These are phyloP conservation scores for Peziza echinospora DNA, from an alignment of 495 filamentous ascomycete species.

Conservation along the genomic window DNA sequence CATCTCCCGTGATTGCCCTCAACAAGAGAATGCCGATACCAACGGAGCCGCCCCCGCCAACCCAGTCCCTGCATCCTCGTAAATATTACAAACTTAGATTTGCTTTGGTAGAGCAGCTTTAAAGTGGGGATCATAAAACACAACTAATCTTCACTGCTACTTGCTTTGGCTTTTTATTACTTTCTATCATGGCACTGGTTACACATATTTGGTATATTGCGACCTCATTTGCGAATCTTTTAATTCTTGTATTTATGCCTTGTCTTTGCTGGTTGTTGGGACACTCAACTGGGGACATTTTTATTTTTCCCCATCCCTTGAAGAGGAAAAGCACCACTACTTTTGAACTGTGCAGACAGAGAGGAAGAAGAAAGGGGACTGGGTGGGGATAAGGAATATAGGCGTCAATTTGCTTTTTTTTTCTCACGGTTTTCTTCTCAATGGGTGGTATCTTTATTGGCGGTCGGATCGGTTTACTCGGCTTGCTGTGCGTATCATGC, in stretches of 20 bases:
- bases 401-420: not conserved
- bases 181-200: not conserved
- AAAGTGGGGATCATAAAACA: not conserved
- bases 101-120: not conserved
- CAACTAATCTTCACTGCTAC: not conserved
- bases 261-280: not conserved
- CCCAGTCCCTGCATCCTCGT: not conserved
- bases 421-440: not conserved
- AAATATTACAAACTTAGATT: not conserved
- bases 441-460: not conserved
- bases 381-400: not conserved
- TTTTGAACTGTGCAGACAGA: not conserved
- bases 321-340: not conserved
- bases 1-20: slow-evolving; percentile 84
- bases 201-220: not conserved
- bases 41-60: slow-evolving; percentile 22
- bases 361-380: not conserved
- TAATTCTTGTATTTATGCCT: slow-evolving; percentile 1
- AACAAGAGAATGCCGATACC: slow-evolving; percentile 30
- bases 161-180: not conserved
- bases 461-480: not conserved
- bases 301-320: not conserved
- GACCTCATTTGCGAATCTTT: not conserved
- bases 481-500: not conserved
- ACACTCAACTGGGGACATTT: not conserved